Evolutionary conservation across 2,329 filamentous ascomycete species (phyloP), one percentile per base, ranked within the genome.

Genomic region (Grosmannia huntii): DNA sequence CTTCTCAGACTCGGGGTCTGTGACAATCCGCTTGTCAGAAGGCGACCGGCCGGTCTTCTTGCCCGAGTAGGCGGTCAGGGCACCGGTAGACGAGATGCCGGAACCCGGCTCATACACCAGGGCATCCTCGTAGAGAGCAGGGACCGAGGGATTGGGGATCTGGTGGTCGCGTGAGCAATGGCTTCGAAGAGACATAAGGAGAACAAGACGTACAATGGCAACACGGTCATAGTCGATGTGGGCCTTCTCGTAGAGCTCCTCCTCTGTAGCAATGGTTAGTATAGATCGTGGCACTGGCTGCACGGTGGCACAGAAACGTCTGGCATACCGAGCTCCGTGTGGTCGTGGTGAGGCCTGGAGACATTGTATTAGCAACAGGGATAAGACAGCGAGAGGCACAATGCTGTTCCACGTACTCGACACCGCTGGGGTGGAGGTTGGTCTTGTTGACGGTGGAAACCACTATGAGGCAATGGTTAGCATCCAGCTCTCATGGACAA

Each of bases 221-320:
- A 99, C 94, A 70, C 90, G 88, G 76, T 97, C 89, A 73, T 97
- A 99, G 81, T 99, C 94, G 70, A 99, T 99, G 81, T 99, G 92
- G 66, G 94, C 94, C 70, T 87, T 90, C 75, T 96, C 90, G 75
- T 97, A 91, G 62, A 99, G 87, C 73, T 96, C 90, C 77, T 97
- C 90, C 77, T 99, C 80, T 76, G 64, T 57, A 28, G 1, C 28
- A 19, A 9, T 16, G 38, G 41, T 57, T 59, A 56, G 59, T 58
- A 57, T 54, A 19, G 5, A 27, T 9, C 25, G 19, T 19, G 19
- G 19, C 41, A 44, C 5, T 19, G 41, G 41, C 41, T 44, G 4
- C 5, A 44, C 14, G 25, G 23, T 23, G 5, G n/a, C 4, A 23
- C 50, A 11, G 31, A 4, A 21, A 11, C 7, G 3, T 11, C n/a